Conservation (phyloP, 768 basidiomycete genomes). For the Termitomyces sp. region DNA sequence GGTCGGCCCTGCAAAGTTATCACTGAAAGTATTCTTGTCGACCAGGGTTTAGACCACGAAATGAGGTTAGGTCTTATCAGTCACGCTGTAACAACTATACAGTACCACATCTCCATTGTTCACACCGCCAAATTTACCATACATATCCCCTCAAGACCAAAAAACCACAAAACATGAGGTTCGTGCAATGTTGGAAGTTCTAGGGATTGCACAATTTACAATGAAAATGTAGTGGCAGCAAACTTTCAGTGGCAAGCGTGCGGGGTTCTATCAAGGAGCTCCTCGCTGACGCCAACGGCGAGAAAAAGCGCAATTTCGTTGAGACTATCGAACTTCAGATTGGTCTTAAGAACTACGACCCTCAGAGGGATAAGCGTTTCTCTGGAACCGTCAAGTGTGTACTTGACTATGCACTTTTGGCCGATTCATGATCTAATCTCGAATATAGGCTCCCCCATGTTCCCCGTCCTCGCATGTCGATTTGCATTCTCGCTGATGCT, state of each 20-base stretch:
- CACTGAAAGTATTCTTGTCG: no score
- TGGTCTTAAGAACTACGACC: conserved; percentile 98
- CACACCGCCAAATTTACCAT: conserved; percentile 2
- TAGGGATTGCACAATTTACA: background rate
- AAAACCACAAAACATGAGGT: conserved; percentile 19
- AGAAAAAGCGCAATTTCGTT: conserved; percentile 90
- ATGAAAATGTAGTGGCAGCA: conserved; percentile 31
- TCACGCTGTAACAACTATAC: conserved; percentile 22
- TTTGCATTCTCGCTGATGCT: conserved; percentile 99
- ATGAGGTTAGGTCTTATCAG: conserved; percentile 16
- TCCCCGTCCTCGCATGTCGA: conserved; percentile 97
- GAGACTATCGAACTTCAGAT: conserved; percentile 97
- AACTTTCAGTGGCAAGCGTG: conserved; percentile 99
- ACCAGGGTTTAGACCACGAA: no score
- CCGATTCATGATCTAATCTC: background rate
- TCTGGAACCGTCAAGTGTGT: conserved; percentile 93
- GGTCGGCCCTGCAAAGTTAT: no score
- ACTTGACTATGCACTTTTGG: background rate
- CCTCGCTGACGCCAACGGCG: conserved; percentile 75
- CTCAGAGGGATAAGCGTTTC: conserved; percentile 99
- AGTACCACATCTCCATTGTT: conserved; percentile 16
- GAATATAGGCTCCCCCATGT: conserved; percentile 81
- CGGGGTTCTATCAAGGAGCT: conserved; percentile 95
- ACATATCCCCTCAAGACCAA: conserved; percentile 18
- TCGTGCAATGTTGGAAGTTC: conserved; percentile 2